Conservation (phyloP, 2,329 filamentous ascomycete genomes). For the Pseudopyrenochaeta lycopersici region DNA sequence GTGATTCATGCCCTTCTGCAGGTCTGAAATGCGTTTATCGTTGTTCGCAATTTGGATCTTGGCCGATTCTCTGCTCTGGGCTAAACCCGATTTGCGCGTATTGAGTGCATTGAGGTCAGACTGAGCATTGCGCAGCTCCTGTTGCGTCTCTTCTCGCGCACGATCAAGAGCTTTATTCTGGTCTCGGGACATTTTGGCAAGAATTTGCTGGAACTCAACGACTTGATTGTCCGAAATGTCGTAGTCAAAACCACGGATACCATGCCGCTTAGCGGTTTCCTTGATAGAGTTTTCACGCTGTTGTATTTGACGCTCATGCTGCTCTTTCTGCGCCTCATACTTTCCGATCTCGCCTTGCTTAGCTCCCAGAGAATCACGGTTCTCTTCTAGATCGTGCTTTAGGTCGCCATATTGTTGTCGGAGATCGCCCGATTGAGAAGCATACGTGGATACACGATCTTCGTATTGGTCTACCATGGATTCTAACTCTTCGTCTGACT, state of each 20-base stretch:
- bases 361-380: constrained; percentile 52
- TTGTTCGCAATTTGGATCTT: constrained; percentile 77
- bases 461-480: constrained; percentile 79
- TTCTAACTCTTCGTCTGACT: constrained; percentile 79
- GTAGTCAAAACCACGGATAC: constrained; percentile 84
- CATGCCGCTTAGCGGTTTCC: constrained; percentile 77
- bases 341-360: constrained; percentile 74
- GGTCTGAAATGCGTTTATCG: constrained; percentile 71
- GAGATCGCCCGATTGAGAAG: constrained; percentile 69
- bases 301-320: constrained; percentile 81
- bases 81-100: constrained; percentile 74
- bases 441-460: constrained; percentile 72
- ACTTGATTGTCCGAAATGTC: constrained; percentile 79
- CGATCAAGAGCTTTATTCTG: constrained; percentile 82
- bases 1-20: constrained; percentile 74
- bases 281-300: constrained; percentile 78
- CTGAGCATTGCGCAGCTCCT: constrained; percentile 79
- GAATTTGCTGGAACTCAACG: constrained; percentile 77
- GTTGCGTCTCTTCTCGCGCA: constrained; percentile 74
- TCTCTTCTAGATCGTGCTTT: constrained; percentile 58
- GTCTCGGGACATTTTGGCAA: constrained; percentile 78
- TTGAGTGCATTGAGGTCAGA: constrained; percentile 76
- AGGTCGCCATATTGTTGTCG: constrained; percentile 72
- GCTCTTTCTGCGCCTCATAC: constrained; percentile 84
- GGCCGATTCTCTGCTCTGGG: constrained; percentile 77